Evolutionary conservation across 768 basidiomycete species (phyloP).

Genomic region (Agrocybe pediades): DNA sequence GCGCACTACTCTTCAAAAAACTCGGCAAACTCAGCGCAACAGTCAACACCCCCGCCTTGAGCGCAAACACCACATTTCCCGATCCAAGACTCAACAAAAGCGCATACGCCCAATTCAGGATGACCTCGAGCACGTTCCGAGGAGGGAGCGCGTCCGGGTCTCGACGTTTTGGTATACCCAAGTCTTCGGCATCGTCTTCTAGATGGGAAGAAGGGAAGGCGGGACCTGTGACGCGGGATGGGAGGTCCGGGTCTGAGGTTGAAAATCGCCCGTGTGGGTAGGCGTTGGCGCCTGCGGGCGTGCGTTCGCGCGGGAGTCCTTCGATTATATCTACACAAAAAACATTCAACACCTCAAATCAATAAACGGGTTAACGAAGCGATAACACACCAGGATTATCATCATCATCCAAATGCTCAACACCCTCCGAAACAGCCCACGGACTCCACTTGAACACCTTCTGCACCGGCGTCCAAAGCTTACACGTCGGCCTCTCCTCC

Average conservation of each 20-base stretch:
- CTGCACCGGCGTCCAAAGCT: conserved; percentile 61
- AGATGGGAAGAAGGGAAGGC: conserved; percentile 1
- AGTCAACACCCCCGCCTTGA: conserved; percentile 72
- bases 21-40: conserved; percentile 59
- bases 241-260: not conserved
- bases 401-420: conserved; percentile 52
- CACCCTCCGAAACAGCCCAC: conserved; percentile 46
- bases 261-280: not conserved
- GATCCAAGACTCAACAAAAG: conserved; percentile 39
- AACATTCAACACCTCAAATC: not conserved
- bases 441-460: conserved; percentile 42
- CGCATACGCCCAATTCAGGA: conserved; percentile 48
- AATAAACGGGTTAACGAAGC: not conserved
- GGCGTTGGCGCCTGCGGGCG: not conserved
- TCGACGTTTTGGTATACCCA: conserved; percentile 56
- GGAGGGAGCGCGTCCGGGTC: conserved; percentile 81
- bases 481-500: conserved; percentile 36
- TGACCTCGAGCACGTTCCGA: conserved; percentile 52
- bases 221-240: not conserved
- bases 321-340: conserved; percentile 47
- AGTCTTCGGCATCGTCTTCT: conserved; percentile 41
- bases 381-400: conserved; percentile 63
- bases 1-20: conserved; percentile 54
- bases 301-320: conserved; percentile 43
- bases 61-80: conserved; percentile 67